These are phyloP conservation scores for Millerozyma acaciae DNA, from an alignment of 805 yeast genomes.

Conservation along the genomic window DNA sequence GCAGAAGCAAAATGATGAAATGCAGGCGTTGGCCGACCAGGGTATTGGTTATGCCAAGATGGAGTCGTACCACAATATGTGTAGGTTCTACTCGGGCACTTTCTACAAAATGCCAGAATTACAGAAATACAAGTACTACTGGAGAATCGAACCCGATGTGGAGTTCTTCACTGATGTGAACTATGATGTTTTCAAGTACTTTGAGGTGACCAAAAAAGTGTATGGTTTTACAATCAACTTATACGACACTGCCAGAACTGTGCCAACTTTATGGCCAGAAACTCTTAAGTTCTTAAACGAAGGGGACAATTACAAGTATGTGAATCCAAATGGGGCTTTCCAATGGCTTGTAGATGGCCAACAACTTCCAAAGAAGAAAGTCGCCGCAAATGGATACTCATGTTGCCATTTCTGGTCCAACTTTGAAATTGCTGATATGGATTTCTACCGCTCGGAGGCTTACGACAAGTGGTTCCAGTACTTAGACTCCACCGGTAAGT, in stretches of 20 bases:
- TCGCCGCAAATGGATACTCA: conserved; percentile 47
- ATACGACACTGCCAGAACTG: conserved; percentile 66
- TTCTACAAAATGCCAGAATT: conserved; percentile 64
- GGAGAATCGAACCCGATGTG: conserved; percentile 80
- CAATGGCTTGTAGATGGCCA: conserved; percentile 49
- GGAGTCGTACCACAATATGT: conserved; percentile 77
- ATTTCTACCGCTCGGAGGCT: conserved; percentile 67
- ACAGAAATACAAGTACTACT: conserved; percentile 61
- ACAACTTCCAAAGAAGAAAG: conserved; percentile 46
- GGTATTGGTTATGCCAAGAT: conserved; percentile 58
- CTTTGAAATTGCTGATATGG: conserved; percentile 82
- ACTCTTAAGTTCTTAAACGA: conserved; percentile 55
- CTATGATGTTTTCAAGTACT: conserved; percentile 73
- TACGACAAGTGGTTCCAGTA: conserved; percentile 60
- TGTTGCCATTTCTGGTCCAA: conserved; percentile 90
- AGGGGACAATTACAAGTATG: conserved; percentile 55
- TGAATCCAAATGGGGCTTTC: conserved; percentile 46
- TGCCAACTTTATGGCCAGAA: conserved; percentile 63
- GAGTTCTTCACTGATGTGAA: conserved; percentile 63
- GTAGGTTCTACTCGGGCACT: conserved; percentile 66
- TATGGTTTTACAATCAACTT: conserved; percentile 72
- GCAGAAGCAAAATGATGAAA: conserved; percentile 36
- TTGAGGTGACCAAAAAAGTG: conserved; percentile 61
- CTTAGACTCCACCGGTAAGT: conserved; percentile 70
- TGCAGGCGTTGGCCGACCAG: conserved; percentile 35